phyloP scores from a whole-genome alignment of 495 filamentous ascomycete species.

The Aspergillus sclerotioniger region DNA sequence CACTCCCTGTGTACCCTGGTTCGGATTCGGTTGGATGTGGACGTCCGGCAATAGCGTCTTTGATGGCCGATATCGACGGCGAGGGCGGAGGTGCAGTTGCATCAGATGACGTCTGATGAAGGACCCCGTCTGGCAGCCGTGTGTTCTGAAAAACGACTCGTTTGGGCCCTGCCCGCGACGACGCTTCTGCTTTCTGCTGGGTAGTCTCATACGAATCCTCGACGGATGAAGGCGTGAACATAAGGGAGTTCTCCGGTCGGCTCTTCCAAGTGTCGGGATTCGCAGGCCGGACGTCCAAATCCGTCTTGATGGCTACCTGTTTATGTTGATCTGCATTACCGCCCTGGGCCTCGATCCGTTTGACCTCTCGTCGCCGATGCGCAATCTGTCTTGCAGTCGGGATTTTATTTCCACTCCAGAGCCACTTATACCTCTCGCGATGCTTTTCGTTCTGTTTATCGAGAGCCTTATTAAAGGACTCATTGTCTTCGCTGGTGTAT shows the following conservation, averaged over 20 bases:
- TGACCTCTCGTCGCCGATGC: conserved; percentile 65
- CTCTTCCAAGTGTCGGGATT: conserved; percentile 75
- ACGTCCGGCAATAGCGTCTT: conserved; percentile 80
- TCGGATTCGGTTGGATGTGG: conserved; percentile 65
- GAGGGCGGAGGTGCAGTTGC: conserved; percentile 56
- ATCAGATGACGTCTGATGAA: conserved; percentile 29
- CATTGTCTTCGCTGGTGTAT: conserved; percentile 97
- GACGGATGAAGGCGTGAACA: conserved; percentile 73
- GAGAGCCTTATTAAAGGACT: conserved; percentile 86
- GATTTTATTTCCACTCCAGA: conserved; percentile 86
- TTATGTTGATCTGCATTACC: conserved; percentile 30
- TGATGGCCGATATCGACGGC: conserved; percentile 79
- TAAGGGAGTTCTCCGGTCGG: conserved; percentile 75
- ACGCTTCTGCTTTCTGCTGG: conserved; percentile 62
- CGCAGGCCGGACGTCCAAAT: conserved; percentile 67
- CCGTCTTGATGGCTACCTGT: conserved; percentile 50
- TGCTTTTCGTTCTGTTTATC: conserved; percentile 87
- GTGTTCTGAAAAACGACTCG: conserved; percentile 83
- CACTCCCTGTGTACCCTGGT: conserved; percentile 59
- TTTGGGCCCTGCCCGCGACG: conserved; percentile 74
- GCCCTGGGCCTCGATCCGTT: conserved; percentile 52
- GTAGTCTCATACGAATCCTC: conserved; percentile 67
- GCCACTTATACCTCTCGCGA: conserved; percentile 79
- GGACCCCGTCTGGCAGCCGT: conserved; percentile 49
- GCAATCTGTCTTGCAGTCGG: conserved; percentile 83